A percentile compares a stretch with the other conserved stretches of the same genome.
phyloP scores from a whole-genome alignment of 2,329 filamentous ascomycete genomes.

The Fusarium nurragi region DNA sequence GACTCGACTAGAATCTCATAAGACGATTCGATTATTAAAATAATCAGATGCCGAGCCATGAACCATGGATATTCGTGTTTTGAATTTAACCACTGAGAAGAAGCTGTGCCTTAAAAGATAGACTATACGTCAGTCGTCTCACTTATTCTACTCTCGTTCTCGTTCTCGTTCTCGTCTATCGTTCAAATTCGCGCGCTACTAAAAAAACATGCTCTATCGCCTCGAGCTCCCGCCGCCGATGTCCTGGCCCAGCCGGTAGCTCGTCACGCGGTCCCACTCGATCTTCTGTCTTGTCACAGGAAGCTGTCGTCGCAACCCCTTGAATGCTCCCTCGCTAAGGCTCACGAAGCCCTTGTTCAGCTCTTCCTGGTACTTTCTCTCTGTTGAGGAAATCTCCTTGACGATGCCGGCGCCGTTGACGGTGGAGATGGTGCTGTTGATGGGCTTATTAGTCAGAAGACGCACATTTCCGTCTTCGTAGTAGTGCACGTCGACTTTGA shows the following conservation, averaged over 20 bases:
- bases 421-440: conserved; percentile 69
- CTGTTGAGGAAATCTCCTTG: conserved; percentile 78
- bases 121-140: not conserved
- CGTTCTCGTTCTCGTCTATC: conserved; percentile 18
- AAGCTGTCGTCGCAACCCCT: conserved; percentile 88
- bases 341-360: conserved; percentile 89
- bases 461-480: conserved; percentile 99
- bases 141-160: conserved; percentile 18
- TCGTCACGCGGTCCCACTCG: conserved; percentile 98
- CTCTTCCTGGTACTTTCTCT: conserved; percentile 97
- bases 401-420: conserved; percentile 74
- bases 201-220: conserved; percentile 38
- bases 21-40: conserved; percentile 14
- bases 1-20: not conserved
- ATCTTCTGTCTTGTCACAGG: conserved; percentile 98
- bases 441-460: conserved; percentile 84
- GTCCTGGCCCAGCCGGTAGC: conserved; percentile 86
- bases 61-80: not conserved
- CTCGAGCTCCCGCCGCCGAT: conserved; percentile 73
- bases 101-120: not conserved
- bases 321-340: conserved; percentile 94
- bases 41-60: conserved; percentile 4
- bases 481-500: conserved; percentile 98
- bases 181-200: conserved; percentile 20
- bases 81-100: not conserved